These are phyloP conservation scores for Cordyceps tenuipes DNA, from an alignment of 2,329 filamentous ascomycete species.

Conservation along the genomic window DNA sequence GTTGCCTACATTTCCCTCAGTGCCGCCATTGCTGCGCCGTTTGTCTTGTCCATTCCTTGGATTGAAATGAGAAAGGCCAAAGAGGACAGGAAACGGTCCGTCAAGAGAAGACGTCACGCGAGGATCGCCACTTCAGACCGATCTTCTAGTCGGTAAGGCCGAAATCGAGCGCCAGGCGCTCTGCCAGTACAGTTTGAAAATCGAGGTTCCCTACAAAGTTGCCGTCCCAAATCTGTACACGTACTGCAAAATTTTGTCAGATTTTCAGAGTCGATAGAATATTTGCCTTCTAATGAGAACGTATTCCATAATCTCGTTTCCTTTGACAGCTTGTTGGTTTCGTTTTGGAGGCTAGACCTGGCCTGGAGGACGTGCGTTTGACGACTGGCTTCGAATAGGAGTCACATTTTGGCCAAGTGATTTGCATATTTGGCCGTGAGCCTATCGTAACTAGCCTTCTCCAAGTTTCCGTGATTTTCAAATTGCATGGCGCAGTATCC, in stretches of 20 bases:
- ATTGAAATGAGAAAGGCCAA: conserved; percentile 2
- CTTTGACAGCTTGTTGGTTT: background rate
- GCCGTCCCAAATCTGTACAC: background rate
- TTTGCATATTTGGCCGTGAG: too few relatives aligned
- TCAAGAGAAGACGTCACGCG: background rate
- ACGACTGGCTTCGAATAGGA: background rate
- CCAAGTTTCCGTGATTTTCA: background rate
- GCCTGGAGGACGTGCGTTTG: background rate
- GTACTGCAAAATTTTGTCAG: background rate
- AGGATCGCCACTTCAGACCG: background rate
- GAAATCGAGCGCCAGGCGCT: background rate
- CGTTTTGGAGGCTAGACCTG: background rate
- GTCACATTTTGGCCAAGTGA: too few relatives aligned
- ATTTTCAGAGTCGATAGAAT: background rate
- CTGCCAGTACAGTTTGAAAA: background rate
- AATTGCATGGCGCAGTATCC: background rate
- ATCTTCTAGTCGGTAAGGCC: background rate
- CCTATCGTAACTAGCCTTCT: too few relatives aligned
- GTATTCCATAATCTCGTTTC: background rate
- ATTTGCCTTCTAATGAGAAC: background rate
- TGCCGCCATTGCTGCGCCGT: conserved; percentile 38
- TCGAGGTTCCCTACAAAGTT: background rate
- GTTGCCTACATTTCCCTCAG: conserved; percentile 50
- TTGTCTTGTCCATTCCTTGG: conserved; percentile 25
- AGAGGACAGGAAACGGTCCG: background rate